Conservation (phyloP, 2,329 filamentous ascomycete genomes). For the Arthrobotrys musiformis region DNA sequence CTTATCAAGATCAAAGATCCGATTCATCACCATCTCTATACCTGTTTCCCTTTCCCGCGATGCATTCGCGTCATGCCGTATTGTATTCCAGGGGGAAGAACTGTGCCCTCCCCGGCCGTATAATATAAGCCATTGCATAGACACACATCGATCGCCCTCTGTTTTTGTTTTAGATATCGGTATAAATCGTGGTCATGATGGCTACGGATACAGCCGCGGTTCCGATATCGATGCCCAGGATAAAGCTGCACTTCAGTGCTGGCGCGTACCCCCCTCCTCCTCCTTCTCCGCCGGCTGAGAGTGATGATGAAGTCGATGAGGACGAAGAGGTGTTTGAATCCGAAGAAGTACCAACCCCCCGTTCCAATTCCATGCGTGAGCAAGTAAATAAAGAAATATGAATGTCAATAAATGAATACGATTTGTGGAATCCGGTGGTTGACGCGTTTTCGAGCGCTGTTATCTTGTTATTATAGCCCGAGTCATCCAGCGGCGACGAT, state of each 20-base stretch:
- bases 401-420: too few species aligned
- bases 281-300: not conserved
- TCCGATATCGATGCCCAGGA: not conserved
- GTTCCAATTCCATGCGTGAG: not conserved
- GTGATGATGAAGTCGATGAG: not conserved
- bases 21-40: too few species aligned
- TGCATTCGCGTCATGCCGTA: not conserved
- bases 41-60: too few species aligned
- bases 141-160: too few species aligned
- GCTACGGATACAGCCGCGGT: not conserved
- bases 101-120: too few species aligned
- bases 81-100: too few species aligned
- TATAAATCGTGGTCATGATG: not conserved
- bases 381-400: too few species aligned
- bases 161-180: not conserved
- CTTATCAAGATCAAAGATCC: not conserved
- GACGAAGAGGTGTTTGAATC: not conserved
- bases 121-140: too few species aligned
- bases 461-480: not conserved
- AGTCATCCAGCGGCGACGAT: not conserved
- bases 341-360: not conserved
- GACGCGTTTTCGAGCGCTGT: not conserved
- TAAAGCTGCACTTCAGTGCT: conserved; percentile 14
- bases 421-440: not conserved
- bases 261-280: not conserved